phyloP scores from a whole-genome alignment of 768 basidiomycete genomes.

The Scleroderma bovista region DNA sequence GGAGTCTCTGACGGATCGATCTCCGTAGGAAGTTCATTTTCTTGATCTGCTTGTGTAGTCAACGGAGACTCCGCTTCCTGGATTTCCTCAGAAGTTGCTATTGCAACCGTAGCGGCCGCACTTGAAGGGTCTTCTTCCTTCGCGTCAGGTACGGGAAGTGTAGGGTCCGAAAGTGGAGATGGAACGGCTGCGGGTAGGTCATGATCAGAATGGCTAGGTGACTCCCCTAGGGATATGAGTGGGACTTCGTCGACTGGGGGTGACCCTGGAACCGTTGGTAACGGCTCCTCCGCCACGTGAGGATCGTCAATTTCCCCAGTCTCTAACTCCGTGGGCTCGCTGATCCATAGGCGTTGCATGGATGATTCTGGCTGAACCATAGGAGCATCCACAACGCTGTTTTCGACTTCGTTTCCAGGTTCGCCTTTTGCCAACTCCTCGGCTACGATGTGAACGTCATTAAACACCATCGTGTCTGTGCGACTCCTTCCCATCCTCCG shows the following conservation, averaged over 20 bases:
- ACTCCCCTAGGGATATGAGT: conserved; percentile 22
- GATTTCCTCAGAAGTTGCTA: neutral
- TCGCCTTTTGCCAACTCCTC: conserved; percentile 34
- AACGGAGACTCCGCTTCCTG: neutral
- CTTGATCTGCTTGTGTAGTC: neutral
- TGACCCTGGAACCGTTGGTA: conserved; percentile 14
- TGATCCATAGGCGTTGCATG: conserved; percentile 7
- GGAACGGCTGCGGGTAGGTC: neutral
- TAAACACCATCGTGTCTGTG: conserved; percentile 74
- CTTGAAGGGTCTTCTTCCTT: neutral
- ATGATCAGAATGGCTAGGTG: neutral
- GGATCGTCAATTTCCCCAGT: conserved; percentile 21
- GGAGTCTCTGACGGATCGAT: neutral
- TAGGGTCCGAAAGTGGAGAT: neutral
- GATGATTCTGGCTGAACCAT: conserved; percentile 8
- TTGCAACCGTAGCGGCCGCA: neutral
- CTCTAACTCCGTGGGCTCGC: conserved; percentile 12
- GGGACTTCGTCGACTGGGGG: conserved; percentile 24
- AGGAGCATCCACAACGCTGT: conserved; percentile 6
- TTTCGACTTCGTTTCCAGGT: neutral
- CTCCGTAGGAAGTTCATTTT: neutral
- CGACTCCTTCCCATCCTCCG: conserved; percentile 48
- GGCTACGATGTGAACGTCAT: conserved; percentile 34
- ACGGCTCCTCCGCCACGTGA: conserved; percentile 13
- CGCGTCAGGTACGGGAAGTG: neutral